These are phyloP conservation scores for Aureobasidium subglaciale DNA, from an alignment of 2,329 filamentous ascomycete species.

Conservation along the genomic window DNA sequence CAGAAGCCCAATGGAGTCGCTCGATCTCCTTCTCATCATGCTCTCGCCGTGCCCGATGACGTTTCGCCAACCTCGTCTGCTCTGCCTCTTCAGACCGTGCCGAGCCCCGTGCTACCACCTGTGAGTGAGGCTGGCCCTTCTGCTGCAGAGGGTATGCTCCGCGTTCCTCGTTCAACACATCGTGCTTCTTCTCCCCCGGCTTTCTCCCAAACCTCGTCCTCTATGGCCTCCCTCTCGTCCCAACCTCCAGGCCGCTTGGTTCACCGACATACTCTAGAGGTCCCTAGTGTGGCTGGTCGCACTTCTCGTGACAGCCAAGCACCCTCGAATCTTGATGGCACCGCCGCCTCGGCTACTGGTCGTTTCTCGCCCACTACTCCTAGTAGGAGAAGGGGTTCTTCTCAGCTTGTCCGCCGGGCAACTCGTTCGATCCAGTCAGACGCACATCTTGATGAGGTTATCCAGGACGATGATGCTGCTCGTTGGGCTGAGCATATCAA, in stretches of 20 bases:
- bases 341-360: conserved; percentile 59
- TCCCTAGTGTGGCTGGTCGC: conserved; percentile 64
- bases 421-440: conserved; percentile 77
- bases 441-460: conserved; percentile 70
- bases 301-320: conserved; percentile 58
- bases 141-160: conserved; percentile 22
- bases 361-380: conserved; percentile 68
- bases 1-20: conserved; percentile 27
- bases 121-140: conserved; percentile 21
- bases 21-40: conserved; percentile 19
- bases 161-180: conserved; percentile 20
- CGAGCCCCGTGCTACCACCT: conserved; percentile 22
- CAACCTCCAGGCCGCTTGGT: conserved; percentile 53
- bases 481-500: conserved; percentile 90
- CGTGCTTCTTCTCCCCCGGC: conserved; percentile 33
- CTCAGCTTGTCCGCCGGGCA: conserved; percentile 70
- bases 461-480: conserved; percentile 81
- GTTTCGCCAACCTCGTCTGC: background rate
- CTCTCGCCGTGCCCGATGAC: background rate
- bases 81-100: background rate
- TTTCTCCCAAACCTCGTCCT: conserved; percentile 24
- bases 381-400: conserved; percentile 67
- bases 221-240: conserved; percentile 43
- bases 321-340: conserved; percentile 44
- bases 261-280: conserved; percentile 82